Conservation (phyloP, 495 filamentous ascomycete species). For the Podospora pseudoanserina region DNA sequence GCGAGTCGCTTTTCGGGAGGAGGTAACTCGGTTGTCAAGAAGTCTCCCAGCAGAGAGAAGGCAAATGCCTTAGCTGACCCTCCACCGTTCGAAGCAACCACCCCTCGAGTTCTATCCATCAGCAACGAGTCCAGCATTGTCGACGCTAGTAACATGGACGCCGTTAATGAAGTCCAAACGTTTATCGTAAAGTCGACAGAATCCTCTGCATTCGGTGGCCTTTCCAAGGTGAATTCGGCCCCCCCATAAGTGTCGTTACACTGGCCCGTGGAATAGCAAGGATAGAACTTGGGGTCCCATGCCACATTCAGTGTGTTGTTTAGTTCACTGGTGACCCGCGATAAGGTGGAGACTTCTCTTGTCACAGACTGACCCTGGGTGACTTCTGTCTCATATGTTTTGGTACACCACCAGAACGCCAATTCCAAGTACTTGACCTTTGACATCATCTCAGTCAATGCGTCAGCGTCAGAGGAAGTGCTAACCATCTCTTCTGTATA, state of each 20-base stretch:
- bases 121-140: conserved; percentile 19
- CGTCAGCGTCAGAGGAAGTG: not conserved
- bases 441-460: conserved; percentile 6
- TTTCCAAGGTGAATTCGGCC: conserved; percentile 8
- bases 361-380: conserved; percentile 1
- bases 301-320: conserved; percentile 12
- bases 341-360: conserved; percentile 3
- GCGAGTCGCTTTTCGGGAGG: conserved; percentile 11
- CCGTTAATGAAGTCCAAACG: conserved; percentile 17
- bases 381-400: conserved; percentile 12
- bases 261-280: conserved; percentile 16
- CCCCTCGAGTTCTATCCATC: conserved; percentile 13
- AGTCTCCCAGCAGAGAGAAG: conserved; percentile 13
- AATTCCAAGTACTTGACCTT: conserved; percentile 22
- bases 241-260: conserved; percentile 19
- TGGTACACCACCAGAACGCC: conserved; percentile 23
- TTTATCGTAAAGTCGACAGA: conserved; percentile 12
- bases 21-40: conserved; percentile 11
- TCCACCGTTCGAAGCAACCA: conserved; percentile 15
- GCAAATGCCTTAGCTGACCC: conserved; percentile 16
- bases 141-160: conserved; percentile 8
- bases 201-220: not conserved
- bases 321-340: not conserved
- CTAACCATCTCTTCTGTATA: conserved; percentile 20
- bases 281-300: conserved; percentile 14